Evolutionary conservation across 129 eudicot species (phyloP).

Genomic region (Erigeron canadensis): DNA sequence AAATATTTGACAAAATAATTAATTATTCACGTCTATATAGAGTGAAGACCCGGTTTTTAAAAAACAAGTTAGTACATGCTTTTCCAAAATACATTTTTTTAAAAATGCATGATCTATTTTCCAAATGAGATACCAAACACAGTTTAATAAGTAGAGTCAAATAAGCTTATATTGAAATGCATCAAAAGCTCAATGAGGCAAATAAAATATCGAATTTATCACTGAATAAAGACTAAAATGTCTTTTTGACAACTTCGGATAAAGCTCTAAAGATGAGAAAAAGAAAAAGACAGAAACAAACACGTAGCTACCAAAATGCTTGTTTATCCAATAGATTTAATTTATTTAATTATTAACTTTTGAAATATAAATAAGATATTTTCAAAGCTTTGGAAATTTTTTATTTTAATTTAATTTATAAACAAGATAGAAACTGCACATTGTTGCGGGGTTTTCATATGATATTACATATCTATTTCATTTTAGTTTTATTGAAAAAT

Average conservation of each 20-base stretch:
- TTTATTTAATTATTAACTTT: background rate
- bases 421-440: too few species aligned
- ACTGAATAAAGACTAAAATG: background rate
- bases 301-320: conserved; percentile 17
- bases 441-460: too few species aligned
- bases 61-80: too few species aligned
- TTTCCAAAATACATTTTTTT: too few species aligned
- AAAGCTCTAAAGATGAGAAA: conserved; percentile 10
- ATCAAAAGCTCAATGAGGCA: background rate
- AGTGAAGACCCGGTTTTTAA: too few species aligned
- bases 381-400: background rate
- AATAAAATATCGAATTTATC: conserved; percentile 2
- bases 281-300: conserved; percentile 27
- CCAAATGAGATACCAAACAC: too few species aligned
- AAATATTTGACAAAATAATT: too few species aligned
- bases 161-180: background rate
- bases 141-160: too few species aligned
- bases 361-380: background rate
- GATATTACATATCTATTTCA: too few species aligned
- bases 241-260: conserved; percentile 16
- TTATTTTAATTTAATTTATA: background rate
- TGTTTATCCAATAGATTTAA: background rate
- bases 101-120: too few species aligned
- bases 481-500: too few species aligned
- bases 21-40: too few species aligned